Conservation (phyloP, 164 flowering plant species). For the Nymphaea colorata region DNA sequence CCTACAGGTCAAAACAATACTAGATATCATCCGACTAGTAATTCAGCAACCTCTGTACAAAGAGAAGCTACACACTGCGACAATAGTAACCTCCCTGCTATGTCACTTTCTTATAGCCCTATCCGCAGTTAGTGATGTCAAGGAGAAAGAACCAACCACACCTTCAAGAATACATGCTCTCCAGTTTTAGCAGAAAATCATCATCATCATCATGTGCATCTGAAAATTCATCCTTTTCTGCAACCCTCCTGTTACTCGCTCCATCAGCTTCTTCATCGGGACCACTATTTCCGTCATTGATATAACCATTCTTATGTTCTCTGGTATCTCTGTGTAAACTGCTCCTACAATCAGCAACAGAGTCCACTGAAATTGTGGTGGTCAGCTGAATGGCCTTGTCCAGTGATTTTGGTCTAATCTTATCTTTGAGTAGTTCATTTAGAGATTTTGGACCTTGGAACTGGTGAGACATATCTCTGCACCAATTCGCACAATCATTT, state of each 20-base stretch:
- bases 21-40: no score
- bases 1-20: no score
- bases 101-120: no score
- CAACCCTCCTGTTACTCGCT: constrained; percentile 4
- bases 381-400: not conserved
- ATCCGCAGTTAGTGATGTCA: no score
- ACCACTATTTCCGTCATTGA: not conserved
- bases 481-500: not conserved
- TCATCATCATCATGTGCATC: constrained; percentile 12
- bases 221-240: not conserved
- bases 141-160: no score
- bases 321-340: not conserved
- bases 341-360: no score
- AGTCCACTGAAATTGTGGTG: not conserved
- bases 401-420: constrained; percentile 12
- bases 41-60: no score
- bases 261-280: constrained; percentile 1
- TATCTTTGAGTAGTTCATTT: constrained; percentile 40
- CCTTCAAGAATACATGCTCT: constrained; percentile 12
- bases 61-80: no score
- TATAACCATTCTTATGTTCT: not conserved
- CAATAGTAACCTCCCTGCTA: no score
- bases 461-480: constrained; percentile 7
- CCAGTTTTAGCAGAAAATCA: constrained; percentile 12
- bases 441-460: constrained; percentile 53